Conservation (phyloP, 116 monocot species). For the Phalaenopsis hybrid region DNA sequence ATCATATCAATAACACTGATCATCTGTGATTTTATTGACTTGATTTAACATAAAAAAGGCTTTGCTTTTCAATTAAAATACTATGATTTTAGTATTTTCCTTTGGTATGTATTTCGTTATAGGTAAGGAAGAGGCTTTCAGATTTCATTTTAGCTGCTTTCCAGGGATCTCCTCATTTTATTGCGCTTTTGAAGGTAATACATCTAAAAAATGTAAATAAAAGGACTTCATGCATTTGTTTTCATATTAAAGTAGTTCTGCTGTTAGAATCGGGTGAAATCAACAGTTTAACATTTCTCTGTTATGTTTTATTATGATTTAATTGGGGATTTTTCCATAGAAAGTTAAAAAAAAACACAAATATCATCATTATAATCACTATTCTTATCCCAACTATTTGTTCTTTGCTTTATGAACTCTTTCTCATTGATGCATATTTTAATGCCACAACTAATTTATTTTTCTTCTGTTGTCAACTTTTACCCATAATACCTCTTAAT, state of each 20-base stretch:
- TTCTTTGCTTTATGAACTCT: neutral
- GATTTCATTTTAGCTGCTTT: constrained; percentile 82
- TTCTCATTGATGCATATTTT: neutral
- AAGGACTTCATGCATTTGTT: neutral
- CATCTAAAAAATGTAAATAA: neutral
- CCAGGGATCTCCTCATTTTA: constrained; percentile 66
- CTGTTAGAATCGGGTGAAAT: neutral
- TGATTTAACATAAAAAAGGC: neutral
- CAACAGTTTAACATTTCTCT: neutral
- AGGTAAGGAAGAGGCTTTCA: constrained; percentile 65
- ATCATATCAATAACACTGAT: too few species aligned
- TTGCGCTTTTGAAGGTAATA: constrained; percentile 88
- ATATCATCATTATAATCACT: neutral
- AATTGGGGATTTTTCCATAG: neutral
- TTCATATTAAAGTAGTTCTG: neutral
- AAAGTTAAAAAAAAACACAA: neutral
- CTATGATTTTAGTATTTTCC: neutral
- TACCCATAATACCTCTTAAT: too few species aligned
- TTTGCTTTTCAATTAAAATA: neutral
- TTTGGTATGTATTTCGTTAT: constrained; percentile 8
- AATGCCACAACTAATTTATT: neutral
- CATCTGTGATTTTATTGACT: neutral
- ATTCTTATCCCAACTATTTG: neutral
- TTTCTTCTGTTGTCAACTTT: neutral
- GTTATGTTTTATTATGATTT: neutral